Evolutionary conservation across 2,329 filamentous ascomycete genomes (phyloP).

Genomic region (Paecilomyces dactylethromorphus): DNA sequence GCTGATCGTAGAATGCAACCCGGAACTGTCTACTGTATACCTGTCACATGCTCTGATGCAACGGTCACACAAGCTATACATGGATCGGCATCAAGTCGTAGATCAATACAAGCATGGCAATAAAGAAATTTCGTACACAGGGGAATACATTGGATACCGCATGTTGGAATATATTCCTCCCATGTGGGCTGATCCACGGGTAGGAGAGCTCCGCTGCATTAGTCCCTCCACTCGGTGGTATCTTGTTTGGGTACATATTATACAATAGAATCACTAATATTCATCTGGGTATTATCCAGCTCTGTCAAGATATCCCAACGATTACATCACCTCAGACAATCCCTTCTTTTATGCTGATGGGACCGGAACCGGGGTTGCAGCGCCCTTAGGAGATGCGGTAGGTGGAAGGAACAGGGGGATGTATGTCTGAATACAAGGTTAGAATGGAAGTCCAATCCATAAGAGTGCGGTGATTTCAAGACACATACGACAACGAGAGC

Average conservation of each 20-base stretch:
- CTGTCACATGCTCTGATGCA: too few species aligned
- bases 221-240: neutral
- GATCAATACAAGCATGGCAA: too few species aligned
- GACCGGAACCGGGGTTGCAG: slow-evolving; percentile 43
- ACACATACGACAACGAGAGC: slow-evolving; percentile 46
- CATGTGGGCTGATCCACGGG: too few species aligned
- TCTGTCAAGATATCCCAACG: neutral
- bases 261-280: neutral
- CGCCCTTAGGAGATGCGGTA: slow-evolving; percentile 24
- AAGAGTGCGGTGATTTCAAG: neutral
- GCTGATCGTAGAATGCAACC: too few species aligned
- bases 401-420: slow-evolving; percentile 61
- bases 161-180: too few species aligned
- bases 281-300: neutral
- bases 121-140: neutral
- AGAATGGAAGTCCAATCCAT: slow-evolving; percentile 3
- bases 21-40: too few species aligned
- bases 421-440: slow-evolving; percentile 45
- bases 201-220: neutral
- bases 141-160: neutral
- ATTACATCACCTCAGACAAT: slow-evolving; percentile 1
- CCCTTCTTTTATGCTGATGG: slow-evolving; percentile 28
- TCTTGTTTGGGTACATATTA: neutral
- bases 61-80: too few species aligned
- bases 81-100: too few species aligned